phyloP scores from a whole-genome alignment of 2,329 filamentous ascomycete species.

The Colletotrichum sp. region DNA sequence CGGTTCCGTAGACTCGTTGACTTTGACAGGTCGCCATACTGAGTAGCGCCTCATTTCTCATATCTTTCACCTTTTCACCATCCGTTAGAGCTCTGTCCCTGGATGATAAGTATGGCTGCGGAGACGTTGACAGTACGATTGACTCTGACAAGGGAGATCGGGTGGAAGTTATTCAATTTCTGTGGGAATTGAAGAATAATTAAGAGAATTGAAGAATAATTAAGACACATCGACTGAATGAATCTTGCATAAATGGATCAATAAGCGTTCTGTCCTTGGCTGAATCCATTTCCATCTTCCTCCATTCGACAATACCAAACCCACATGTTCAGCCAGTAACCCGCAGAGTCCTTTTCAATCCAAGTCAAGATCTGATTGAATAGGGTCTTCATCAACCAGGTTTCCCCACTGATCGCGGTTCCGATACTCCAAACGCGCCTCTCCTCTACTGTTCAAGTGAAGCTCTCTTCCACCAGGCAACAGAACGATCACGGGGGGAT shows the following conservation, averaged over 20 bases:
- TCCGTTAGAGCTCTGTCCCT: neutral
- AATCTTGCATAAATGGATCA: too few relatives aligned
- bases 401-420: too few relatives aligned
- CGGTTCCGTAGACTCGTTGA: neutral
- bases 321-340: too few relatives aligned
- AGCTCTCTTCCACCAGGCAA: neutral
- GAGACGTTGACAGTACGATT: neutral
- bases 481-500: neutral
- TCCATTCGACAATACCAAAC: too few relatives aligned
- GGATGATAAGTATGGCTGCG: neutral
- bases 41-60: rapidly evolving
- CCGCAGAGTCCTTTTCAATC: too few relatives aligned
- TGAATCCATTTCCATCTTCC: neutral
- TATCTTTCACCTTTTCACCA: neutral
- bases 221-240: too few relatives aligned
- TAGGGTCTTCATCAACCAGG: too few relatives aligned
- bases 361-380: too few relatives aligned
- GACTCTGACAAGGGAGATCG: rapidly evolving
- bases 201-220: neutral
- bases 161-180: neutral
- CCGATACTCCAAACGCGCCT: too few relatives aligned
- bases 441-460: neutral
- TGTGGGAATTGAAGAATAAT: neutral
- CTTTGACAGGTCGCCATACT: neutral
- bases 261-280: neutral